A percentile compares a stretch with the other conserved stretches of the same genome.
Evolutionary conservation across 73 alveolate genomes (phyloP).

Genomic region (Paramecium bursaria): DNA sequence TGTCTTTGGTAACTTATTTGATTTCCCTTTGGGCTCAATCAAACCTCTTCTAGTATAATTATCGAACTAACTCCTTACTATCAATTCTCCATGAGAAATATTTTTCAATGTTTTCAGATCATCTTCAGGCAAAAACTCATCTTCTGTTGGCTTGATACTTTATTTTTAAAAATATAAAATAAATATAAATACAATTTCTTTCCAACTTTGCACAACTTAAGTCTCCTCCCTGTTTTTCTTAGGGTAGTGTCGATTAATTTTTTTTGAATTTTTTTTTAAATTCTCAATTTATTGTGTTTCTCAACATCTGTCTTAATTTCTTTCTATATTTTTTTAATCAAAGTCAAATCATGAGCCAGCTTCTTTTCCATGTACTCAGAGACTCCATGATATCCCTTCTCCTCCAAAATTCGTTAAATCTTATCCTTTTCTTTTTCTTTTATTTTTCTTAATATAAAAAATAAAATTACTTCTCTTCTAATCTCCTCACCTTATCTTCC

Average conservation of each 20-base stretch:
- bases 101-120: constrained; percentile 35
- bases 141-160: constrained; percentile 42
- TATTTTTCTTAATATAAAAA: neutral
- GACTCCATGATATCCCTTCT: constrained; percentile 27
- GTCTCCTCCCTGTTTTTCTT: constrained; percentile 3
- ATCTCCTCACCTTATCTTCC: constrained; percentile 3
- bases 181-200: constrained; percentile 11
- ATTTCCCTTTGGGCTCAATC: constrained; percentile 53
- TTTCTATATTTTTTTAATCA: constrained; percentile 16
- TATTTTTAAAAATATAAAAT: neutral
- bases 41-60: constrained; percentile 57
- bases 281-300: neutral
- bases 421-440: neutral
- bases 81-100: constrained; percentile 39
- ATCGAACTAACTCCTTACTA: constrained; percentile 39
- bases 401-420: constrained; percentile 1
- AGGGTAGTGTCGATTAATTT: neutral
- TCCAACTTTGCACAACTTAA: constrained; percentile 5
- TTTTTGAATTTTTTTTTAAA: neutral
- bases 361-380: constrained; percentile 2
- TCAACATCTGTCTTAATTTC: neutral
- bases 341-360: neutral
- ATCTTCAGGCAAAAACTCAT: constrained; percentile 40
- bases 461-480: neutral
- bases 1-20: constrained; percentile 37